A percentile compares a stretch with the other conserved stretches of the same genome.
phyloP scores from a whole-genome alignment of 305 asterid genomes.

The Salvia sclarea region DNA sequence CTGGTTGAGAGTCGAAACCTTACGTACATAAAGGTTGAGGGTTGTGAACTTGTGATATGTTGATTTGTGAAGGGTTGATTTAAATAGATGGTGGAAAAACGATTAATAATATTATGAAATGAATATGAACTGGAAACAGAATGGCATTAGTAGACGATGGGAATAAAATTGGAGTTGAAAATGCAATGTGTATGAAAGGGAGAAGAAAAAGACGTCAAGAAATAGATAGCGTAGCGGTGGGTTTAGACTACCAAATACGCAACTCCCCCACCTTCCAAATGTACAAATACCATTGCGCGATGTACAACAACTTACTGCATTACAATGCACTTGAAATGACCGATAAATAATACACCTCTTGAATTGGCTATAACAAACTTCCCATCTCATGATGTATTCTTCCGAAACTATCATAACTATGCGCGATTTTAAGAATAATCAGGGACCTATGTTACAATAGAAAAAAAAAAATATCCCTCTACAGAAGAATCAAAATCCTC shows the following conservation, averaged over 20 bases:
- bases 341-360: constrained; percentile 14
- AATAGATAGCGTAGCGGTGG: constrained; percentile 27
- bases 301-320: constrained; percentile 22
- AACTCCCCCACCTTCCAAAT: not conserved
- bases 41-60: not conserved
- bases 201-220: constrained; percentile 31
- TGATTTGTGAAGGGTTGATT: not conserved
- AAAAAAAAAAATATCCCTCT: too few species aligned
- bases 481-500: not conserved
- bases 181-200: not conserved
- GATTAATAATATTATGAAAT: not conserved
- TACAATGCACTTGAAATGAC: not conserved
- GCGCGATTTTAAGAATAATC: too few species aligned
- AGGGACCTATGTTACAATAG: too few species aligned
- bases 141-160: constrained; percentile 8
- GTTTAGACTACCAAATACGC: constrained; percentile 16
- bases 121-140: constrained; percentile 48
- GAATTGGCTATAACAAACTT: too few species aligned
- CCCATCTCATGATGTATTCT: not conserved
- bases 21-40: not conserved
- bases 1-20: too few species aligned
- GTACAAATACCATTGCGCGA: not conserved
- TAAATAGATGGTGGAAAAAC: constrained; percentile 25
- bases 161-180: constrained; percentile 6
- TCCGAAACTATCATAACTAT: not conserved